A percentile compares a stretch with the other conserved stretches of the same genome.
Conservation (phyloP, 208 protist genomes). For the Leishmania aethiopica region DNA sequence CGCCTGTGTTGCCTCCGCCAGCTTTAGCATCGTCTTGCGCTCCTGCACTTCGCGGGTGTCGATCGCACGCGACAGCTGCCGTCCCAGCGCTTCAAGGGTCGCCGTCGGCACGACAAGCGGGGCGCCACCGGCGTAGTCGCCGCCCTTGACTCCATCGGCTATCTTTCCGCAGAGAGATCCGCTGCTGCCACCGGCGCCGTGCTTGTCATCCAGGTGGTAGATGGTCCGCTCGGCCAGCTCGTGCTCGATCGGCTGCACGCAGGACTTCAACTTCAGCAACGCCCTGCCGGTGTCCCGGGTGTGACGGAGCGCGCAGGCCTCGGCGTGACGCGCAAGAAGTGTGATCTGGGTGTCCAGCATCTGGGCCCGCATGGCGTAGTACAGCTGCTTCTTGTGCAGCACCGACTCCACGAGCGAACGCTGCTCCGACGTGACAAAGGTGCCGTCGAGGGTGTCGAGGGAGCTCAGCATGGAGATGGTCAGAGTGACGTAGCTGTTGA, state of each 20-base stretch:
- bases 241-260: constrained; percentile 35
- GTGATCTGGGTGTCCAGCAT: constrained; percentile 87
- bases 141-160: background rate
- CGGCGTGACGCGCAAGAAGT: constrained; percentile 44
- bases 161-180: constrained; percentile 4
- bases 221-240: constrained; percentile 39
- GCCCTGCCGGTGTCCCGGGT: constrained; percentile 29
- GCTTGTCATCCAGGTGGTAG: constrained; percentile 14
- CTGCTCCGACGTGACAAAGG: constrained; percentile 76
- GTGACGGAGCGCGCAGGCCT: constrained; percentile 22
- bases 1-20: constrained; percentile 37
- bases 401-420: constrained; percentile 84
- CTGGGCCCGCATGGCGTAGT: constrained; percentile 95
- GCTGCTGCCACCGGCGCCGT: background rate
- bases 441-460: constrained; percentile 83
- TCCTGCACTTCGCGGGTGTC: constrained; percentile 70
- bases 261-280: constrained; percentile 31
- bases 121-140: background rate
- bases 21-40: constrained; percentile 39
- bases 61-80: constrained; percentile 51
- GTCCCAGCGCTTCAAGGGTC: constrained; percentile 29
- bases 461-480: constrained; percentile 69
- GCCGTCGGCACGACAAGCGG: constrained; percentile 3
- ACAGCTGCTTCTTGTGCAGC: constrained; percentile 93
- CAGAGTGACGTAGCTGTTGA: constrained; percentile 96